These are phyloP conservation scores for Bacterosira constricta DNA, from an alignment of 108 stramenopile species.

Conservation along the genomic window DNA sequence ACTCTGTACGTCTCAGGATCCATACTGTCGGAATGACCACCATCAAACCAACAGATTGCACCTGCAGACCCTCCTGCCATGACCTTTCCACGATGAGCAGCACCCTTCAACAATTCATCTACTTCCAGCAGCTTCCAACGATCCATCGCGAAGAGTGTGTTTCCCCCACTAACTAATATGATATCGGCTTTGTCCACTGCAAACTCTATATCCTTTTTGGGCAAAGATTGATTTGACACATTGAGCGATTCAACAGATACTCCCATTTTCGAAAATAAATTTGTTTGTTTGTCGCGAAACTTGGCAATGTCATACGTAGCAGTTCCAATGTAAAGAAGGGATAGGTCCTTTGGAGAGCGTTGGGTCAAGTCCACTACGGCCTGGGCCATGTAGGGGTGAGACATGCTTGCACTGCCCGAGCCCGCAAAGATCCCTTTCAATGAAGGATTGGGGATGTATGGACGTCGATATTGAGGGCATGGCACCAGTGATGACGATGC, in stretches of 20 bases:
- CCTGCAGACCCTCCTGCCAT: constrained; percentile 83
- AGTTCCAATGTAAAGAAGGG: constrained; percentile 70
- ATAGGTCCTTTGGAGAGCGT: constrained; percentile 19
- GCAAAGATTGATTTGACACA: constrained; percentile 32
- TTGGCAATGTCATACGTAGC: constrained; percentile 69
- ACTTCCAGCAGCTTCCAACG: constrained; percentile 74
- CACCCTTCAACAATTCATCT: constrained; percentile 49
- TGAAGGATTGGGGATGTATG: constrained; percentile 14
- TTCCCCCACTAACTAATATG: constrained; percentile 80
- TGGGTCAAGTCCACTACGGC: constrained; percentile 47
- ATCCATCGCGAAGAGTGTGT: constrained; percentile 84
- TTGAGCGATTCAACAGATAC: constrained; percentile 30
- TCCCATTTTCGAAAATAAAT: constrained; percentile 42
- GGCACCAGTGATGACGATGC: constrained; percentile 19
- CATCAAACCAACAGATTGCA: constrained; percentile 90
- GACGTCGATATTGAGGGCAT: constrained; percentile 29
- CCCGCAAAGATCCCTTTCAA: constrained; percentile 65
- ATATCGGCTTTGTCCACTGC: constrained; percentile 58
- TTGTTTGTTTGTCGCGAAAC: constrained; percentile 49
- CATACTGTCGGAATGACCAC: constrained; percentile 70
- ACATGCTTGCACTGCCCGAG: constrained; percentile 55
- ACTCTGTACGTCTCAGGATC: constrained; percentile 53
- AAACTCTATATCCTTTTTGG: constrained; percentile 35
- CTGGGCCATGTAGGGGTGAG: constrained; percentile 48
- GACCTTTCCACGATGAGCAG: constrained; percentile 54